These are phyloP conservation scores for Vickermania spadyakhi DNA, from an alignment of 208 protist genomes.

Conservation along the genomic window DNA sequence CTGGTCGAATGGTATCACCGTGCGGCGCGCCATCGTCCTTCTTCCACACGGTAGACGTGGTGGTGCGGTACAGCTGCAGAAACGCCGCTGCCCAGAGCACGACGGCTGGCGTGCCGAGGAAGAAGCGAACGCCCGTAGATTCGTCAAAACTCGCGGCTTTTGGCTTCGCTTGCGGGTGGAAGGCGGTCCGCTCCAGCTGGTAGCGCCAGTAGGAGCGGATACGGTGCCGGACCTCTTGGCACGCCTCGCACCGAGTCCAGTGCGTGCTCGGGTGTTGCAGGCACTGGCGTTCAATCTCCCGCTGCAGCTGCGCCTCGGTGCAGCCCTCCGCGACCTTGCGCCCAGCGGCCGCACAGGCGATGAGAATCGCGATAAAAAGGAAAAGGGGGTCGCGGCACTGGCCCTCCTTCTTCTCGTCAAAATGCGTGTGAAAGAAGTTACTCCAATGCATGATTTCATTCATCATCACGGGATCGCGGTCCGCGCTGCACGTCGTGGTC, in stretches of 20 bases:
- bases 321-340: slow-evolving; percentile 12
- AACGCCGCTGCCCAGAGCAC: slow-evolving; percentile 29
- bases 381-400: slow-evolving; percentile 26
- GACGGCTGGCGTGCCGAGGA: slow-evolving; percentile 29
- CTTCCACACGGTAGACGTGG: slow-evolving; percentile 11
- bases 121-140: slow-evolving; percentile 12
- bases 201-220: background rate
- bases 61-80: slow-evolving; percentile 14
- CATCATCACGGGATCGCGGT: slow-evolving; percentile 1
- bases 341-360: slow-evolving; percentile 25
- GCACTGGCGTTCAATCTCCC: slow-evolving; percentile 10
- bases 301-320: slow-evolving; percentile 15
- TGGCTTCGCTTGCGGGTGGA: no score
- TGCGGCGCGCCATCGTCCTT: background rate
- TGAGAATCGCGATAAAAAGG: slow-evolving; percentile 26
- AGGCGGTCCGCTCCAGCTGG: background rate
- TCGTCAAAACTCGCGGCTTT: background rate
- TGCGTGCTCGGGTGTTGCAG: background rate
- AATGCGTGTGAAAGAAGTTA: slow-evolving; percentile 24
- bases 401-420: slow-evolving; percentile 23
- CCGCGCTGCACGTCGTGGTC: background rate
- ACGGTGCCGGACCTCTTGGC: background rate
- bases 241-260: background rate
- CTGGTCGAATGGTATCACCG: slow-evolving; percentile 17
- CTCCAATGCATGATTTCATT: slow-evolving; percentile 29